Conservation (phyloP, 164 flowering plant species). For the Annona cherimola region DNA sequence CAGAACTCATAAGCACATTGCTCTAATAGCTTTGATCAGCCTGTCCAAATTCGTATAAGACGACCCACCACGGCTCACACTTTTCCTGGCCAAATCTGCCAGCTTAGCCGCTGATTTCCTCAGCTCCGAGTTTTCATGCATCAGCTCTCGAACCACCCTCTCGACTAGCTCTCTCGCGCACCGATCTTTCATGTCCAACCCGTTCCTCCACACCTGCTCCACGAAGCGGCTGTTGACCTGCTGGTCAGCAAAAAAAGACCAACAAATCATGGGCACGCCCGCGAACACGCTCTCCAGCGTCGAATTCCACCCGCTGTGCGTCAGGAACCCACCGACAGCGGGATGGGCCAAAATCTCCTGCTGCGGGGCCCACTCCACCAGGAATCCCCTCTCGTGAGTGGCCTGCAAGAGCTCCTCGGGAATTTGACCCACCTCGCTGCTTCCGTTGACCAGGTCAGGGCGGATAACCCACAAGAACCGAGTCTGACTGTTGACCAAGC, state of each 20-base stretch:
- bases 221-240: slow-evolving; percentile 25
- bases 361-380: slow-evolving; percentile 30
- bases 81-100: slow-evolving; percentile 13
- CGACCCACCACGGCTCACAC: slow-evolving; percentile 24
- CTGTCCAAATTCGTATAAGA: slow-evolving; percentile 19
- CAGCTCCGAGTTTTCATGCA: slow-evolving; percentile 23
- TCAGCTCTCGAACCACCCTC: slow-evolving; percentile 28
- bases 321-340: slow-evolving; percentile 30
- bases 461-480: slow-evolving; percentile 51
- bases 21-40: slow-evolving; percentile 21
- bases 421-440: slow-evolving; percentile 10
- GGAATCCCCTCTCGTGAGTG: slow-evolving; percentile 23
- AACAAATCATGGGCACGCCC: slow-evolving; percentile 30
- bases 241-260: slow-evolving; percentile 25
- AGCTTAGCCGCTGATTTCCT: slow-evolving; percentile 9
- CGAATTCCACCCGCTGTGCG: slow-evolving; percentile 34
- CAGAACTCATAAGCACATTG: neutral
- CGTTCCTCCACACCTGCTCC: slow-evolving; percentile 22
- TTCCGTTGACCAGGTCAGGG: slow-evolving; percentile 19
- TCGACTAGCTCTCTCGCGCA: slow-evolving; percentile 24
- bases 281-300: slow-evolving; percentile 22
- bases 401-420: slow-evolving; percentile 20
- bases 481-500: slow-evolving; percentile 34
- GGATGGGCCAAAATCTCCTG: slow-evolving; percentile 26
- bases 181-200: slow-evolving; percentile 27